phyloP scores from a whole-genome alignment of 495 filamentous ascomycete species.

The Penicillium longicatenatum region DNA sequence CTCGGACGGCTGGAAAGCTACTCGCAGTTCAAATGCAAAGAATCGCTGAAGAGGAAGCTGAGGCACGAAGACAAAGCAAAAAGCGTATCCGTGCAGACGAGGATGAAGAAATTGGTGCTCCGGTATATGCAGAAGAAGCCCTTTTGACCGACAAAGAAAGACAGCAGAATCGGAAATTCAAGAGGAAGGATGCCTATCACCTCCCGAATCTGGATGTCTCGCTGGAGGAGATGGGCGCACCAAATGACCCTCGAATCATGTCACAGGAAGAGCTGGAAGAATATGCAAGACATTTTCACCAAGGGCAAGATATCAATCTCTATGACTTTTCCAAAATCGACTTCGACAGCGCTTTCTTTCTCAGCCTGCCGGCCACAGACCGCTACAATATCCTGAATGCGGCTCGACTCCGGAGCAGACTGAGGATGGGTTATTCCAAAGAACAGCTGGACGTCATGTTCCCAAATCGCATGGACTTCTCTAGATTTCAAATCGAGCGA shows the following conservation, averaged over 20 bases:
- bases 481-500: conserved; percentile 91
- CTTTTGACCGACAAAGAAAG: conserved; percentile 79
- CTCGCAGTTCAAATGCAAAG: conserved; percentile 92
- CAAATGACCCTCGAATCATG: conserved; percentile 94
- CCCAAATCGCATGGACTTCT: conserved; percentile 96
- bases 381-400: conserved; percentile 97
- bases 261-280: conserved; percentile 88
- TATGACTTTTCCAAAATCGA: conserved; percentile 99
- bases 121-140: conserved; percentile 87
- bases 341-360: conserved; percentile 91
- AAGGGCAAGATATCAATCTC: conserved; percentile 94
- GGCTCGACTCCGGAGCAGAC: conserved; percentile 77
- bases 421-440: conserved; percentile 95
- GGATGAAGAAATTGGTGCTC: conserved; percentile 67
- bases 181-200: conserved; percentile 92
- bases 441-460: conserved; percentile 97
- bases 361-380: conserved; percentile 84
- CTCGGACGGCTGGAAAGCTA: conserved; percentile 83
- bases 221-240: conserved; percentile 81
- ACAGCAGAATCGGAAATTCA: conserved; percentile 73
- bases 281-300: conserved; percentile 88
- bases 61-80: conserved; percentile 57
- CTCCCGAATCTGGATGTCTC: conserved; percentile 77
- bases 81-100: conserved; percentile 55
- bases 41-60: conserved; percentile 78